Evolutionary conservation across 768 basidiomycete species (phyloP).

Genomic region (Naganishia kalamii): DNA sequence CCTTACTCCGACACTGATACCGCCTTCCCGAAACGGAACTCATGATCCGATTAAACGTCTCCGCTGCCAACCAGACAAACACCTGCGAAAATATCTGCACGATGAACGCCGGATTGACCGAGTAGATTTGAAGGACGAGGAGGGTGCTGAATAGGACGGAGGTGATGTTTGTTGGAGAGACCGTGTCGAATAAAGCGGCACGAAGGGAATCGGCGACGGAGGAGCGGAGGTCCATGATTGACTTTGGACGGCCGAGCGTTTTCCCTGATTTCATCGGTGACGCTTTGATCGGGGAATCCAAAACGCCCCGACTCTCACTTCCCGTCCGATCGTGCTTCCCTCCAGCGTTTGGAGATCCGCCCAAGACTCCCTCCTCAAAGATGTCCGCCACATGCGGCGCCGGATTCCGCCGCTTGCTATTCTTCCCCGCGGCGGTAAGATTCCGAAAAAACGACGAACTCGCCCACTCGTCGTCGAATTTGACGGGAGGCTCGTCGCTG

Average conservation of each 20-base stretch:
- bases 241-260: neutral
- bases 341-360: neutral
- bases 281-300: neutral
- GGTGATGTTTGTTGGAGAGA: conserved; percentile 56
- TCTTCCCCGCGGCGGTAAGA: conserved; percentile 42
- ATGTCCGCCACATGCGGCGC: conserved; percentile 9
- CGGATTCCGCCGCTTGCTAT: conserved; percentile 28
- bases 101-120: conserved; percentile 76
- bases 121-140: conserved; percentile 71
- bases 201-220: neutral
- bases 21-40: conserved; percentile 64
- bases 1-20: conserved; percentile 81
- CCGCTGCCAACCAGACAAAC: conserved; percentile 94
- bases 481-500: conserved; percentile 64
- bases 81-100: conserved; percentile 94
- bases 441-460: conserved; percentile 44
- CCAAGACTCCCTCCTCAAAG: neutral
- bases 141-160: conserved; percentile 79
- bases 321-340: neutral
- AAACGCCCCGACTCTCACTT: neutral
- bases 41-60: conserved; percentile 50
- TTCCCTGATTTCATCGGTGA: too few species aligned
- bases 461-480: conserved; percentile 92
- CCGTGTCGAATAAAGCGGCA: neutral
- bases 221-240: neutral